These are phyloP conservation scores for Lichtheimia corymbifera DNA, from an alignment of 371 early-diverging fungal genomes.

Conservation along the genomic window DNA sequence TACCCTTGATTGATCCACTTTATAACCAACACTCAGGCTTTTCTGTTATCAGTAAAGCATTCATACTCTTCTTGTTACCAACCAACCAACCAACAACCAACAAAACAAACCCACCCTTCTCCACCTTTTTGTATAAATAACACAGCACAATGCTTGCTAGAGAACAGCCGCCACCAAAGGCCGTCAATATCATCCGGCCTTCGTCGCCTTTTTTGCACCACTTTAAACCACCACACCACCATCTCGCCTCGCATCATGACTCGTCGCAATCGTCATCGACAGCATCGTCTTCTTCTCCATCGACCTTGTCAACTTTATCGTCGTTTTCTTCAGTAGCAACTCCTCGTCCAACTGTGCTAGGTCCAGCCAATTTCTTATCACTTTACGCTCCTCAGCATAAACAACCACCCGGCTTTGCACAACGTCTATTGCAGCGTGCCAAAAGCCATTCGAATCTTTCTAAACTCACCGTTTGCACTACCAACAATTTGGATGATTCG, in stretches of 20 bases:
- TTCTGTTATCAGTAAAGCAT: too few species aligned
- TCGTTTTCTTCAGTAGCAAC: neutral
- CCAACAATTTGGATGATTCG: neutral
- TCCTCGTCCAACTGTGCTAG: constrained; percentile 17
- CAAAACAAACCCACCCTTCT: neutral
- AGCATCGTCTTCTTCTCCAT: constrained; percentile 21
- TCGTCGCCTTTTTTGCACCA: constrained; percentile 22
- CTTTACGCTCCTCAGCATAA: constrained; percentile 16
- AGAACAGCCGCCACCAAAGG: constrained; percentile 22
- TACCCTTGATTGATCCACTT: neutral
- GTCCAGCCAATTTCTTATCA: constrained; percentile 16
- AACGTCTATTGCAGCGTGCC: constrained; percentile 17
- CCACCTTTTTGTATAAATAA: constrained; percentile 5
- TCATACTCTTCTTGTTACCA: too few species aligned
- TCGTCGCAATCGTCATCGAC: constrained; percentile 6
- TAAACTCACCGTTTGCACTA: constrained; percentile 14
- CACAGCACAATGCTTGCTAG: constrained; percentile 14
- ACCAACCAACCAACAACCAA: neutral
- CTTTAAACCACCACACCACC: constrained; percentile 21
- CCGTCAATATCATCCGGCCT: constrained; percentile 28
- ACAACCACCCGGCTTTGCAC: constrained; percentile 9
- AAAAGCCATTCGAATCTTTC: constrained; percentile 22
- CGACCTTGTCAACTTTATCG: constrained; percentile 24
- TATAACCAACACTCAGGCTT: neutral
- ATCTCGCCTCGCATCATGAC: neutral